These are phyloP conservation scores for Zopfia rhizophila DNA, from an alignment of 2,329 filamentous ascomycete genomes.

Conservation along the genomic window DNA sequence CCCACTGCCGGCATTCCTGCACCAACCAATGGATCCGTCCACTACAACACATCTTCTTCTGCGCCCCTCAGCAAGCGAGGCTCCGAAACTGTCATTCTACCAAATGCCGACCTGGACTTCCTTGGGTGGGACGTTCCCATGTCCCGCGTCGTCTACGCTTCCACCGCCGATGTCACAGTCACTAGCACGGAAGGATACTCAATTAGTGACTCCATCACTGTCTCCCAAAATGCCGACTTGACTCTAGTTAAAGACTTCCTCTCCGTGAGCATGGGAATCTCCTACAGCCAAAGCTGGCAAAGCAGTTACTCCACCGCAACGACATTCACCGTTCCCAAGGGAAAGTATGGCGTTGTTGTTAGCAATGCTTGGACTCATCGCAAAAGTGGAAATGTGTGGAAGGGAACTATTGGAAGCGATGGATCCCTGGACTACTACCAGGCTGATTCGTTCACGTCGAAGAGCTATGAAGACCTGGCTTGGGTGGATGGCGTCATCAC, in stretches of 20 bases:
- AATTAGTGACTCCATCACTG: constrained; percentile 45
- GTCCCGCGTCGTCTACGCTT: constrained; percentile 48
- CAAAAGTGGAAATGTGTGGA: constrained; percentile 47
- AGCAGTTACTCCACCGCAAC: constrained; percentile 44
- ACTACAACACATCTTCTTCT: no score
- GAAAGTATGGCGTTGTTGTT: constrained; percentile 53
- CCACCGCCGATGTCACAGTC: constrained; percentile 39
- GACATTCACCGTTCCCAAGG: constrained; percentile 45
- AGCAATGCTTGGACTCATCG: constrained; percentile 51
- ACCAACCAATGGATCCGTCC: no score
- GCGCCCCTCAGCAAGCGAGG: constrained; percentile 28
- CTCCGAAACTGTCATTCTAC: constrained; percentile 29
- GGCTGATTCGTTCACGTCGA: constrained; percentile 48
- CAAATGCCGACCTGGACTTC: constrained; percentile 38
- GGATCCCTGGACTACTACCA: constrained; percentile 37
- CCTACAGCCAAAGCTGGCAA: constrained; percentile 46
- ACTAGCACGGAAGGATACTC: constrained; percentile 46
- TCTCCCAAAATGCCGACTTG: constrained; percentile 28
- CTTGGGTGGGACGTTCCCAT: constrained; percentile 54
- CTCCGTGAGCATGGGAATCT: constrained; percentile 31
- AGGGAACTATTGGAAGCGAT: constrained; percentile 47
- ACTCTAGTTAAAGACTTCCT: constrained; percentile 42
- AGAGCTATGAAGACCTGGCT: constrained; percentile 42
- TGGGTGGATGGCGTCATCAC: constrained; percentile 56
- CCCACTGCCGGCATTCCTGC: no score